Percentiles rank a stretch among this genome's conserved stretches.
Conservation (phyloP, 345 rosid species). For the Heritiera fomes region DNA sequence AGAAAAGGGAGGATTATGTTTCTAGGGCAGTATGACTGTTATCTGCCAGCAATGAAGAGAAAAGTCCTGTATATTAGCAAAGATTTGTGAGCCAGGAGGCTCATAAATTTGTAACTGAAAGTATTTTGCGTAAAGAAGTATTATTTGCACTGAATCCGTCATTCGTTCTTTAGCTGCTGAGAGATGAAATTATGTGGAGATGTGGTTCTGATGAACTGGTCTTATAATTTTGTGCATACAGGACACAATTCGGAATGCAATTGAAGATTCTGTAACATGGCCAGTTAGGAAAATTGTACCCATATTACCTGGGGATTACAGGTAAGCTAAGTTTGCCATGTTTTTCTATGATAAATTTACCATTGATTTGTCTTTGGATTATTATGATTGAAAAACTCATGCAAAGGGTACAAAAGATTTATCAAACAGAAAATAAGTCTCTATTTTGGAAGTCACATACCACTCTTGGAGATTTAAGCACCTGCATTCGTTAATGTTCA, state of each 20-base stretch:
- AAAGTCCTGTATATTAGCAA: background rate
- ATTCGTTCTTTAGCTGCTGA: background rate
- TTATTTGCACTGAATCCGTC: background rate
- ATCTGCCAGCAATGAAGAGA: background rate
- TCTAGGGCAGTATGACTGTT: background rate
- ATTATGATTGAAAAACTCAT: too few relatives aligned
- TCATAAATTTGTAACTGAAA: background rate
- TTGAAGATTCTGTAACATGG: constrained; percentile 93
- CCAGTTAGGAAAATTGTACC: constrained; percentile 79
- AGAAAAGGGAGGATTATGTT: background rate
- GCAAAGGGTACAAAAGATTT: background rate
- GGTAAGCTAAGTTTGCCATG: constrained; percentile 40
- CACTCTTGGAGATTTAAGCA: background rate
- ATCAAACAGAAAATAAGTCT: background rate
- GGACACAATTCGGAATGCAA: constrained; percentile 81
- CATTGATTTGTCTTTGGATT: background rate
- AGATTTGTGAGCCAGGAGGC: background rate
- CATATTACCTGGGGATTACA: constrained; percentile 90
- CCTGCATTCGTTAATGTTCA: background rate
- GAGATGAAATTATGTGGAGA: background rate
- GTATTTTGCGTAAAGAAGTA: background rate
- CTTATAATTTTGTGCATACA: constrained; percentile 32
- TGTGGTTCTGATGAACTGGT: constrained; percentile 2
- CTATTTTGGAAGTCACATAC: background rate
- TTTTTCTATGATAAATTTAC: background rate